A percentile compares a stretch with the other conserved stretches of the same genome.
These are phyloP conservation scores for Pestalotiopsis sp. DNA, from an alignment of 2,329 filamentous ascomycete genomes.

Conservation along the genomic window DNA sequence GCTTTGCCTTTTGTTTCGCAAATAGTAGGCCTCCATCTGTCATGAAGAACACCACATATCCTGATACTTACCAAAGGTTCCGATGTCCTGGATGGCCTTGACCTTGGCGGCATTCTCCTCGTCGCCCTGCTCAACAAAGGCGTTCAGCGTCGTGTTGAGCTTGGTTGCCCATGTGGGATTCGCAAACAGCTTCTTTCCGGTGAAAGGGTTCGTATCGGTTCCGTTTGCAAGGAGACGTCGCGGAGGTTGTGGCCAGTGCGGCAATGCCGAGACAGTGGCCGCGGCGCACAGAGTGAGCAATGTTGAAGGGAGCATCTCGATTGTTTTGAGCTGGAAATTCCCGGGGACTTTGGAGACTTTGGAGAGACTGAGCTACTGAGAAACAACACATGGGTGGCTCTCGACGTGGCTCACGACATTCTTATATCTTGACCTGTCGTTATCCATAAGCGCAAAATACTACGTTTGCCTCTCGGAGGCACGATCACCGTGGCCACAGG, in stretches of 20 bases:
- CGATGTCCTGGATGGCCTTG: slow-evolving; percentile 39
- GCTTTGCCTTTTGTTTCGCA: background rate
- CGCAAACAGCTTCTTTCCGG: slow-evolving; percentile 48
- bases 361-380: background rate
- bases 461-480: background rate
- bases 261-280: background rate
- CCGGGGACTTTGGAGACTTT: background rate
- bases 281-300: slow-evolving; percentile 4
- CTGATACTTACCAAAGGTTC: slow-evolving; percentile 35
- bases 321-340: background rate
- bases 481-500: background rate
- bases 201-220: slow-evolving; percentile 43
- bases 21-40: background rate
- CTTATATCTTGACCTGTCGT: background rate
- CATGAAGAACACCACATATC: background rate
- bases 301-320: background rate
- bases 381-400: background rate
- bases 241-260: slow-evolving; percentile 1
- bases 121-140: slow-evolving; percentile 39
- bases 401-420: background rate
- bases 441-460: background rate
- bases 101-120: slow-evolving; percentile 38
- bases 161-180: slow-evolving; percentile 46
- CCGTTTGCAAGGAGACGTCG: background rate
- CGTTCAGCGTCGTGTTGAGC: slow-evolving; percentile 39